phyloP scores from a whole-genome alignment of 192 early-diverging fungal genomes.

The Gaertneriomyces semiglobifer region DNA sequence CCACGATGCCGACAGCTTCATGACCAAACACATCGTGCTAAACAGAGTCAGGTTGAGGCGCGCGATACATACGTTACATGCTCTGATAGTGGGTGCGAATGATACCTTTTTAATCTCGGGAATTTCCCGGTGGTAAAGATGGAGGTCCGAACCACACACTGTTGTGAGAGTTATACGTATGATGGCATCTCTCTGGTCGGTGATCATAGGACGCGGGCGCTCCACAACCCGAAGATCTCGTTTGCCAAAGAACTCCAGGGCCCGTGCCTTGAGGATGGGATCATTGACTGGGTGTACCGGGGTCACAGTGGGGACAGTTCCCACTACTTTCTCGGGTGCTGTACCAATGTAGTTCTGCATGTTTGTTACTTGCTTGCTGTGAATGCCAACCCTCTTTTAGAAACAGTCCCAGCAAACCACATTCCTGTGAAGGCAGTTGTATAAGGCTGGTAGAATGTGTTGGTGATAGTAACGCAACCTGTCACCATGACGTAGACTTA shows the following conservation, averaged over 20 bases:
- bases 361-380: background rate
- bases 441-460: too few species aligned
- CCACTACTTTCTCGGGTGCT: conserved; percentile 1
- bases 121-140: conserved; percentile 49
- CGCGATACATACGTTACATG: background rate
- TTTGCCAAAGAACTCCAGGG: conserved; percentile 1
- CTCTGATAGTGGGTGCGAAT: background rate
- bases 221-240: background rate
- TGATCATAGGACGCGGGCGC: conserved; percentile 35
- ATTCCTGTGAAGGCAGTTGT: too few species aligned
- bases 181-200: conserved; percentile 39
- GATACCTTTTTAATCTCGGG: conserved; percentile 37
- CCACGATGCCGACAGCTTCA: conserved; percentile 49
- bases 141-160: conserved; percentile 55
- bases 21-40: conserved; percentile 50
- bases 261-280: background rate
- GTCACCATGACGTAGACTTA: too few species aligned
- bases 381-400: background rate
- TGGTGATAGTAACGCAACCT: too few species aligned
- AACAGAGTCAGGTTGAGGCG: background rate
- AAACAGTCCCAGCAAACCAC: background rate
- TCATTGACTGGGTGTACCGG: background rate
- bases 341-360: conserved; percentile 11
- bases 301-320: conserved; percentile 6
- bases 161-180: conserved; percentile 38